Evolutionary conservation across 805 yeast genomes (phyloP), one percentile per base, ranked within the genome.

Genomic region (Kluyveromyces wickerhamii): DNA sequence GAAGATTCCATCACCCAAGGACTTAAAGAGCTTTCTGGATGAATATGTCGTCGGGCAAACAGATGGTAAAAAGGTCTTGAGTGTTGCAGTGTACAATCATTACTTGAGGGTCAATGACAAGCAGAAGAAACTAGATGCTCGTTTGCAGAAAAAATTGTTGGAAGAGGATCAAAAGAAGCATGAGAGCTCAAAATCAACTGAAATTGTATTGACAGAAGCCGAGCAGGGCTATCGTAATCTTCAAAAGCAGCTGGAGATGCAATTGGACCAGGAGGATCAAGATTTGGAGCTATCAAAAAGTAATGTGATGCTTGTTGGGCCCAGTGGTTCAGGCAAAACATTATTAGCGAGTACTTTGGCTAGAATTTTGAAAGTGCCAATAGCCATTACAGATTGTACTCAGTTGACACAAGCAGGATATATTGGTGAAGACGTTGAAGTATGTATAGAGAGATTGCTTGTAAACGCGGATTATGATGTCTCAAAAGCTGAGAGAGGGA

Each of bases 401-500:
- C 71, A 76, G 28, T 47, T 74, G 38, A 74, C 81, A 0, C 80
- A 74, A 45, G 78, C 80, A 0, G 81, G 81, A 5, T 74, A 75
- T 45, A 72, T 75, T 28, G 81, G 81, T 16, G 80, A 74, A 39
- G 80, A 75, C 51, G 76, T 72, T 12, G 79, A 75, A 40, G 57
- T 67, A 20, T 73, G 79, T 43, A 63, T 74, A 16, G 74, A 71
- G 47, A 62, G 76, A 37, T 54, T 74, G 14, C 51, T 73, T 32
- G 67, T 66, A 2, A 66, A 59, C 41, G 66, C 79, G 3, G 68
- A 67, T 27, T 71, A 65, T 42, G 74, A 74, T 43, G 69, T 72
- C 16, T 68, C 65, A 7, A 62, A 62, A 24, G 68, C 75, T 19
- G 76, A 74, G 44, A 63, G 65, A 37, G 82, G 82, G 4, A 72